Evolutionary conservation across 1,284 basidiomycete species (phyloP).

Genomic region (Blastosporella zonata): DNA sequence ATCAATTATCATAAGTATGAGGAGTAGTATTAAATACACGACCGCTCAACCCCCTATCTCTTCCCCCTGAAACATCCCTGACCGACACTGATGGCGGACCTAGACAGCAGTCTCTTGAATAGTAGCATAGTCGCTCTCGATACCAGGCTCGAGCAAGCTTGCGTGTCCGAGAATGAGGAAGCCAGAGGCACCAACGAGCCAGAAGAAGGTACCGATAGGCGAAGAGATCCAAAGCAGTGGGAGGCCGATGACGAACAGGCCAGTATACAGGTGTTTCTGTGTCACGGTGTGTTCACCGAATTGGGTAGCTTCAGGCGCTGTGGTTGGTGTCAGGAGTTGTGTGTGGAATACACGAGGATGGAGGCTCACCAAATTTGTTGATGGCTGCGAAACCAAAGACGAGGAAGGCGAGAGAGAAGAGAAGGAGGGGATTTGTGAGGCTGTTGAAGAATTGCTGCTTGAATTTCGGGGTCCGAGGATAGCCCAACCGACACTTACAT

Average conservation of each 20-base stretch:
- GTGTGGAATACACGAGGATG: background rate
- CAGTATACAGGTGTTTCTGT: slow-evolving; percentile 80
- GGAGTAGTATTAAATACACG: slow-evolving; percentile 4
- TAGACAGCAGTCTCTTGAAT: slow-evolving; percentile 52
- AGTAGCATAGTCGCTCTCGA: slow-evolving; percentile 84
- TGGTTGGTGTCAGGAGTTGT: background rate
- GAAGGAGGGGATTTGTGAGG: slow-evolving; percentile 78
- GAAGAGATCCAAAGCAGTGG: slow-evolving; percentile 69
- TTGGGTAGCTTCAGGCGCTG: slow-evolving; percentile 77
- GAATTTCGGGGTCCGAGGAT: background rate
- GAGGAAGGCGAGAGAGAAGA: slow-evolving; percentile 86
- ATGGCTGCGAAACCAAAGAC: slow-evolving; percentile 90
- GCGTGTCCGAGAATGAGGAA: slow-evolving; percentile 81
- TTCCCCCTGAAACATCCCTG: background rate
- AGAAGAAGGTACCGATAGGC: slow-evolving; percentile 73
- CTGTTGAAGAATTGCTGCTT: slow-evolving; percentile 28
- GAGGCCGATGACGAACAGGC: slow-evolving; percentile 75
- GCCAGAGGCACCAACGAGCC: slow-evolving; percentile 73
- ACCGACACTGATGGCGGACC: background rate
- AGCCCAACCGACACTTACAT: slow-evolving; percentile 52
- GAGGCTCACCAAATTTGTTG: slow-evolving; percentile 79
- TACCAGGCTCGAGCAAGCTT: slow-evolving; percentile 80
- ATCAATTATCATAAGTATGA: slow-evolving; percentile 1
- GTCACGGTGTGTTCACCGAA: slow-evolving; percentile 78
- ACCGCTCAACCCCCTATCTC: background rate